Evolutionary conservation across 1,284 basidiomycete species (phyloP), one percentile per base, ranked within the genome.

Genomic region (Anthracocystis walkeri): DNA sequence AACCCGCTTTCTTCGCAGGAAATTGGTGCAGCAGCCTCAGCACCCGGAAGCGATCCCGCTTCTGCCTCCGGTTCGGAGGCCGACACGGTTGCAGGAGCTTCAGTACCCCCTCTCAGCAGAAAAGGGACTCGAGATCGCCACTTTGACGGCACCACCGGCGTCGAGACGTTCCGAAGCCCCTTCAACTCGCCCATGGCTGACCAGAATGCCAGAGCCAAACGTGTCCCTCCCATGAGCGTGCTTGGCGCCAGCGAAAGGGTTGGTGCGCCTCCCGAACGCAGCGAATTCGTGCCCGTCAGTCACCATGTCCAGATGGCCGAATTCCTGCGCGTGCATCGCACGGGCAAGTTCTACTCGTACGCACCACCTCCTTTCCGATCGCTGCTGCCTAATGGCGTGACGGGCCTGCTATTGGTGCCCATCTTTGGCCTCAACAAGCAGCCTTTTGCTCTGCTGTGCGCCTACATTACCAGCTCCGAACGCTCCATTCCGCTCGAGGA

Each of bases 351-450:
- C 51, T 81, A 76, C 50, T 67, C 77, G 16, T 77, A 70, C 38
- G 73, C 72, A 23, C 81, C 83, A 8, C 64, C 68, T 18, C 78
- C 78, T 7, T 77, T 84, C 57, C 68, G 77, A 41, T 77, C 78
- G 48, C 66, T 84, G 53, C 66, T 84, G 54, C 82, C 83, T 8
- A 44, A 48, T 6, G 77, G 72, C 23, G 75, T 72, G 23, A 70
- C 68, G 6, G 70, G 75, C 35, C 31, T 81, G 38, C 69, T 84
- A 14, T 44, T 80, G 20, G 82, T 96, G 20, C 95, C 95, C 1
- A 92, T 97, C 53, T 95, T 93, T 85, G 95, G 95, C 72, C 91
- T 97, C 59, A 93, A 97, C 87, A 93, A 94, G 86, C 90, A 85
- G 62, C 94, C 95, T 0, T 97, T 97, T 81, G 94, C 94, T 2